These are phyloP conservation scores for Trametes cubensis DNA, from an alignment of 768 basidiomycete genomes.

Conservation along the genomic window DNA sequence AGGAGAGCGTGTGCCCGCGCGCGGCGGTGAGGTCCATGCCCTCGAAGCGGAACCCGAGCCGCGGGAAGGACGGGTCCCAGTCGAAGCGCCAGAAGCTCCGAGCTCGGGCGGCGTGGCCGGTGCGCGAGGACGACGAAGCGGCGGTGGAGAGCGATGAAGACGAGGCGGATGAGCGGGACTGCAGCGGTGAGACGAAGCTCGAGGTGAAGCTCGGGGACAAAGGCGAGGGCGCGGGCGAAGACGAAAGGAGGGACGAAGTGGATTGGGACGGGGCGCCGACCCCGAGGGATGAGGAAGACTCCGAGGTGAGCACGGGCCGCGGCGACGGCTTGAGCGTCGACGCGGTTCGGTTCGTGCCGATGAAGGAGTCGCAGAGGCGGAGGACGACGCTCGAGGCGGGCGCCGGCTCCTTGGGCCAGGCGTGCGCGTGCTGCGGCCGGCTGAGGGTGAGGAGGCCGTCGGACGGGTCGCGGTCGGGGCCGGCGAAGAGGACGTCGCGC, in stretches of 20 bases:
- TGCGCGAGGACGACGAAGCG: not conserved
- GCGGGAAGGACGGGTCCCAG: slow-evolving; percentile 21
- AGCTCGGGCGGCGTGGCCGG: not conserved
- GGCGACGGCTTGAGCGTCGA: slow-evolving; percentile 14
- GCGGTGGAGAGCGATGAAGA: not conserved
- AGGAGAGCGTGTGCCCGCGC: slow-evolving; percentile 20
- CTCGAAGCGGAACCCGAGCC: slow-evolving; percentile 22
- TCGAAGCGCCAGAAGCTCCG: slow-evolving; percentile 22
- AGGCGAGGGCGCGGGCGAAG: not conserved
- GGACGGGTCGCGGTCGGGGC: slow-evolving; percentile 8
- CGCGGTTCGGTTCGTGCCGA: slow-evolving; percentile 18
- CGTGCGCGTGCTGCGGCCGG: slow-evolving; percentile 7
- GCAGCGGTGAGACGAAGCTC: not conserved
- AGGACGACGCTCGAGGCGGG: slow-evolving; percentile 11
- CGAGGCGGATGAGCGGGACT: not conserved
- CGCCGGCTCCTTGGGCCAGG: slow-evolving; percentile 20
- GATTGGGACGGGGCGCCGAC: not conserved
- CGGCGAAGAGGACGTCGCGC: slow-evolving; percentile 12
- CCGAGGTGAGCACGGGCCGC: not conserved
- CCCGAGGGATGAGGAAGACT: not conserved
- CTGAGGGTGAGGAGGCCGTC: slow-evolving; percentile 19
- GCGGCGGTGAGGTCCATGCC: slow-evolving; percentile 21
- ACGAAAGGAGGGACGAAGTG: not conserved
- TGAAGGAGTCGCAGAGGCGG: slow-evolving; percentile 14
- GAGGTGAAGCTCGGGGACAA: not conserved